A percentile compares a stretch with the other conserved stretches of the same genome.
Evolutionary conservation across 495 filamentous ascomycete genomes (phyloP).

Genomic region (Tuber borchii): DNA sequence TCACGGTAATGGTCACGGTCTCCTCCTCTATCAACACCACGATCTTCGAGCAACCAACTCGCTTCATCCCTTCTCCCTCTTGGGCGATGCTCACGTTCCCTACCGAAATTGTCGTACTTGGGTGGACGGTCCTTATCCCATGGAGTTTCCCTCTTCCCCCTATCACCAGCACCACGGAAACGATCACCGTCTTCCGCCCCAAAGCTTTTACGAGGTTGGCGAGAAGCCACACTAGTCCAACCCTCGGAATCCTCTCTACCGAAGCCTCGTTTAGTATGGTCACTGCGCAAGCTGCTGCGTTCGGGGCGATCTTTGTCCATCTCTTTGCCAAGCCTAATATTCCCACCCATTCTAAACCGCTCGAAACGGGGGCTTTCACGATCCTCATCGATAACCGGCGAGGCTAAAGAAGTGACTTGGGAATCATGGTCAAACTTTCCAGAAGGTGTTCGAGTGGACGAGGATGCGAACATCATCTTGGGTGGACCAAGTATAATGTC

Average conservation of each 20-base stretch:
- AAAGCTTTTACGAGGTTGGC: slow-evolving; percentile 56
- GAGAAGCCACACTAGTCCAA: slow-evolving; percentile 49
- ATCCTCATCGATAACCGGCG: slow-evolving; percentile 40
- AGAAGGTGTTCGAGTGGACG: slow-evolving; percentile 54
- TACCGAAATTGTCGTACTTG: slow-evolving; percentile 56
- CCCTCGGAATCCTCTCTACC: slow-evolving; percentile 47
- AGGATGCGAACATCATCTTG: slow-evolving; percentile 77
- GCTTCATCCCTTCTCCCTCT: slow-evolving; percentile 47
- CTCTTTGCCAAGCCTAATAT: slow-evolving; percentile 62
- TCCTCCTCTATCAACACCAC: slow-evolving; percentile 60
- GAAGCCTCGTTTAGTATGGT: slow-evolving; percentile 46
- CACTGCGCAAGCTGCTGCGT: slow-evolving; percentile 48
- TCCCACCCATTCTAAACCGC: slow-evolving; percentile 60
- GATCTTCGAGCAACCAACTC: slow-evolving; percentile 45
- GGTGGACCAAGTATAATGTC: slow-evolving; percentile 87
- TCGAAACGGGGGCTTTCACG: slow-evolving; percentile 45
- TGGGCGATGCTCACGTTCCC: slow-evolving; percentile 45
- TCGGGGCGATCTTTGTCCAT: slow-evolving; percentile 50
- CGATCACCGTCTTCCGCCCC: slow-evolving; percentile 58
- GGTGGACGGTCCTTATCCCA: slow-evolving; percentile 54
- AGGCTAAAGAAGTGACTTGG: slow-evolving; percentile 24
- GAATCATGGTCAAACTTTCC: slow-evolving; percentile 47
- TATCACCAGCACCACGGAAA: slow-evolving; percentile 48
- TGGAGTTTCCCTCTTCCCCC: slow-evolving; percentile 49
- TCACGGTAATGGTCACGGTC: slow-evolving; percentile 43